Conservation (phyloP, 257 asterid species). For the Echites panduratus region DNA sequence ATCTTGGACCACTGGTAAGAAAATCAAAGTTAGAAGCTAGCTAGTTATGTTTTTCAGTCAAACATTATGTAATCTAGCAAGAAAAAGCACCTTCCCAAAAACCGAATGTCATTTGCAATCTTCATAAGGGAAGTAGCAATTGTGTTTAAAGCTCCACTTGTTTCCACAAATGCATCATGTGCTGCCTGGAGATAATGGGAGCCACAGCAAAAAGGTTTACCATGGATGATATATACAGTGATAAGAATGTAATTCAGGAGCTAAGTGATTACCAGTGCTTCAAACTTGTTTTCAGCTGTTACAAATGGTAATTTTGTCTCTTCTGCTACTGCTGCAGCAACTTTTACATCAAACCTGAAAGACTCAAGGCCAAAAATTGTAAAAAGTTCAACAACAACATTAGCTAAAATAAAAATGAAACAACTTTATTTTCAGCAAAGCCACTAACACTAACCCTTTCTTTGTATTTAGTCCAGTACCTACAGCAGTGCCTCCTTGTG, state of each 20-base stretch:
- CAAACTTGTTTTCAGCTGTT: slow-evolving; percentile 99
- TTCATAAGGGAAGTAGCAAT: slow-evolving; percentile 87
- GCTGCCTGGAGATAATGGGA: slow-evolving; percentile 63
- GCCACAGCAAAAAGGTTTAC: not conserved
- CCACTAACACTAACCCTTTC: slow-evolving; percentile 56
- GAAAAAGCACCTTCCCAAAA: slow-evolving; percentile 77
- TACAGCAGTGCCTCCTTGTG: slow-evolving; percentile 99
- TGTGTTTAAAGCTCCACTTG: slow-evolving; percentile 95
- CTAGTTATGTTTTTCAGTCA: slow-evolving; percentile 8
- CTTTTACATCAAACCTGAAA: slow-evolving; percentile 85
- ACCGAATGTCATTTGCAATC: slow-evolving; percentile 92
- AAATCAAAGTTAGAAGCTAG: slow-evolving; percentile 20
- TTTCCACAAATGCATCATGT: slow-evolving; percentile 93
- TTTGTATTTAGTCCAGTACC: slow-evolving; percentile 97
- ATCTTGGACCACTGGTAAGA: slow-evolving; percentile 85
- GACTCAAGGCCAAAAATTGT: slow-evolving; percentile 9
- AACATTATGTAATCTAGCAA: slow-evolving; percentile 15
- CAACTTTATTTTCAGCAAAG: not conserved
- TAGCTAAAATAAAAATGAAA: not conserved
- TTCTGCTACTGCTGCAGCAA: slow-evolving; percentile 96
- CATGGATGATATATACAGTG: not conserved
- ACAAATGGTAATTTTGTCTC: slow-evolving; percentile 92
- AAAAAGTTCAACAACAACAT: not conserved
- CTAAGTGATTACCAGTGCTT: slow-evolving; percentile 70
- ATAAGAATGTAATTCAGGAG: slow-evolving; percentile 21